Conservation (phyloP, 1,284 basidiomycete species). For the Tilletia indica region DNA sequence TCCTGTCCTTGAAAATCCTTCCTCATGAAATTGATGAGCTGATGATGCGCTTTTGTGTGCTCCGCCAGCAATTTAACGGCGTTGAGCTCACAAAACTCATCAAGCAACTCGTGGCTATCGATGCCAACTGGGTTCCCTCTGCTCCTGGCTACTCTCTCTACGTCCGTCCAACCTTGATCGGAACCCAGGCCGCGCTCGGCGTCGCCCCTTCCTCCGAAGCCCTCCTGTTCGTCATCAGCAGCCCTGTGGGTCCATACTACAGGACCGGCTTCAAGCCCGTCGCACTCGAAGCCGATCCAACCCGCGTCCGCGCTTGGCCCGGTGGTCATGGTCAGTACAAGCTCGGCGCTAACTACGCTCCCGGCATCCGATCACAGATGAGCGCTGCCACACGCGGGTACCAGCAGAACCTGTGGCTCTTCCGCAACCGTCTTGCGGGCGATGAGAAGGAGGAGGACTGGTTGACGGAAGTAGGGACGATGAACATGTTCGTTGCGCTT, state of each 20-base stretch:
- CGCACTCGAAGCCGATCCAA: slow-evolving; percentile 83
- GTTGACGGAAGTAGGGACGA: slow-evolving; percentile 68
- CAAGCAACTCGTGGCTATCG: slow-evolving; percentile 80
- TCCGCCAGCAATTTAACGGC: slow-evolving; percentile 70
- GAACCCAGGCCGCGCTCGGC: slow-evolving; percentile 82
- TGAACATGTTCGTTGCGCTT: slow-evolving; percentile 93
- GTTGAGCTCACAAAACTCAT: slow-evolving; percentile 77
- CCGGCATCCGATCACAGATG: slow-evolving; percentile 67
- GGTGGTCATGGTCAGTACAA: slow-evolving; percentile 53
- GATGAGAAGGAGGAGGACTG: slow-evolving; percentile 57
- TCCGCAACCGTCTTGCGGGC: slow-evolving; percentile 64
- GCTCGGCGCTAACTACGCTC: slow-evolving; percentile 54
- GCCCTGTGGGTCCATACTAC: slow-evolving; percentile 72
- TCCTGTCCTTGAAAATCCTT: neutral
- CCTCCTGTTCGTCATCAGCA: slow-evolving; percentile 42
- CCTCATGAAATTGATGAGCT: neutral
- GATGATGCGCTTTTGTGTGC: neutral
- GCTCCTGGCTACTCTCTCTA: slow-evolving; percentile 88
- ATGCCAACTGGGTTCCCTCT: slow-evolving; percentile 88
- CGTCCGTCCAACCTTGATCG: slow-evolving; percentile 79
- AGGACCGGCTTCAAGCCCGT: slow-evolving; percentile 94
- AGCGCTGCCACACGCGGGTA: slow-evolving; percentile 81
- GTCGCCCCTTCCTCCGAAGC: slow-evolving; percentile 84
- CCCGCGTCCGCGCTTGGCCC: slow-evolving; percentile 65
- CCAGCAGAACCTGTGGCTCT: slow-evolving; percentile 91